These are phyloP conservation scores for Moricandia moricandioides DNA, from an alignment of 345 rosid genomes.

Conservation along the genomic window DNA sequence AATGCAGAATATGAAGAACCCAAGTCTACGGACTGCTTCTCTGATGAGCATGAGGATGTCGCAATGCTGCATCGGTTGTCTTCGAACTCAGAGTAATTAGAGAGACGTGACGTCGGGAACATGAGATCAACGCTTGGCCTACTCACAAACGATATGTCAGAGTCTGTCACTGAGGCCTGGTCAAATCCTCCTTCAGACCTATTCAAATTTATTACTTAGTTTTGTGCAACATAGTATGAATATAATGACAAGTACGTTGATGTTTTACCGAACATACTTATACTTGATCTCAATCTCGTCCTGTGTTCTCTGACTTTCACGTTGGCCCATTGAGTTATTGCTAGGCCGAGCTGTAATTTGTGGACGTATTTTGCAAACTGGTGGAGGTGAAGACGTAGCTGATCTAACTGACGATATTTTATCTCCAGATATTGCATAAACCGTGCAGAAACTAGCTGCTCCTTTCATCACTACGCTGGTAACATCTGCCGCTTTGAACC, in stretches of 20 bases:
- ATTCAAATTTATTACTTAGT: neutral
- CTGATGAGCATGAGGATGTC: conserved; percentile 26
- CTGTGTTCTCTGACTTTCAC: neutral
- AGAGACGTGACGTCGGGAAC: conserved; percentile 21
- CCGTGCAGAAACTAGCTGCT: conserved; percentile 69
- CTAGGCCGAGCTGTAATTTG: conserved; percentile 15
- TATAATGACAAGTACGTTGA: neutral
- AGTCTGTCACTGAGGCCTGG: conserved; percentile 30
- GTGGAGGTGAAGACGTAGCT: conserved; percentile 47
- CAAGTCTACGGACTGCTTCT: conserved; percentile 27
- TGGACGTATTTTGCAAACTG: conserved; percentile 21
- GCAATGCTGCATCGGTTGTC: conserved; percentile 34
- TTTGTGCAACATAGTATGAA: neutral
- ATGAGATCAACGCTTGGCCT: conserved; percentile 37
- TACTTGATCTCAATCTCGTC: conserved; percentile 28
- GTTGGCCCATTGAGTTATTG: neutral
- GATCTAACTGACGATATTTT: conserved; percentile 55
- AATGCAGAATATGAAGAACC: conserved; percentile 24
- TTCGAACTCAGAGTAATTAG: conserved; percentile 31
- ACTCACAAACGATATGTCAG: conserved; percentile 42
- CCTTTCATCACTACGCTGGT: conserved; percentile 55
- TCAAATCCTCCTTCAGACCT: conserved; percentile 25
- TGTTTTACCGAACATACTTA: neutral
- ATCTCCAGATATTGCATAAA: conserved; percentile 68
- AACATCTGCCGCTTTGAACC: conserved; percentile 59